Evolutionary conservation across 768 basidiomycete genomes (phyloP), one percentile per base, ranked within the genome.

Genomic region (Glaciozyma antarctica): DNA sequence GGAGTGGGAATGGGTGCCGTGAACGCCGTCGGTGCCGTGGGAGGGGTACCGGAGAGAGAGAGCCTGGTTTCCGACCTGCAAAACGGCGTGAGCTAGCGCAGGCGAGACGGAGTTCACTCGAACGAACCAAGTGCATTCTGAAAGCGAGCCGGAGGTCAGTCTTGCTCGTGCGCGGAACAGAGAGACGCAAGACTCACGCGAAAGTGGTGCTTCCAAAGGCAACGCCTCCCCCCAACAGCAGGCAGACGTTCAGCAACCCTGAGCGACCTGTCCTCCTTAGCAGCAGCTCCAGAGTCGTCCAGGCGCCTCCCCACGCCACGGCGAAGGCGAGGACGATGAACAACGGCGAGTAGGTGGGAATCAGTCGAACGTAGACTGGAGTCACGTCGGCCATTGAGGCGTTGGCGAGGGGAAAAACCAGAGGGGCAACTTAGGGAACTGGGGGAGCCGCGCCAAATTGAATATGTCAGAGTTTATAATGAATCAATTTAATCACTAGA

Each of bases 181-280:
- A n/a, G 16, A n/a, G 26, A 3, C 2, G 13, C 53, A 1, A 19
- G 3, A 9, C 53, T 30, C 15, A 54, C 34, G 64, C 68, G n/a
- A 63, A 69, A 26, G 68, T 69, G 2, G 68, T 69, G 19, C 61
- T 63, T 5, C 68, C 68, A n/a, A 69, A 69, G 0, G 64, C 64
- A 1, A 66, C 54, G 1, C 68, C 68, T 3, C 62, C 68, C 4
- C 62, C 68, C 2, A 63, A 9, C 3, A 69, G 56, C 9, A 69
- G 64, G n/a, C 43, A 10, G 21, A 63, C 51, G 64, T 69, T 69
- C 54, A 47, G 63, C 17, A 22, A 1, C 13, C 68, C 68, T 17
- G 28, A 52, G 34, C 57, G 60, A 7, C 62, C 64, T 0, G 64
- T 66, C 15, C 68, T 52, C 55, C 60, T 62, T 2, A 69, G 45